Percentiles rank a stretch among this genome's conserved stretches.
These are phyloP conservation scores for Quercus tomentella DNA, from an alignment of 331 rosid genomes.

Conservation along the genomic window DNA sequence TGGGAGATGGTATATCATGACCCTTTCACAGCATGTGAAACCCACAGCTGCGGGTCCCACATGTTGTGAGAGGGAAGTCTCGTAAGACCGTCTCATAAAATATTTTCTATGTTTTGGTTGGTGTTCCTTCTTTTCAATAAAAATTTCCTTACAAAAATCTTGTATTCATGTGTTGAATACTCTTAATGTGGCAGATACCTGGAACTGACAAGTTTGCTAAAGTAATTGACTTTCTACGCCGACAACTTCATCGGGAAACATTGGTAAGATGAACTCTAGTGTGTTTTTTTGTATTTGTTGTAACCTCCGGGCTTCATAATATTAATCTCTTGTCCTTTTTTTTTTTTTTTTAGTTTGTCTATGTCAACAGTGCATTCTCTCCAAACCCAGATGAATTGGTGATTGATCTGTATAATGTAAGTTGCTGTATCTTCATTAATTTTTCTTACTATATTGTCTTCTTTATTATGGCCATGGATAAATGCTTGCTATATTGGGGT, in stretches of 20 bases:
- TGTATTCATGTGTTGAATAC: background rate
- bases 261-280: slow-evolving; percentile 46
- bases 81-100: no score
- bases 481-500: background rate
- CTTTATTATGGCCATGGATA: background rate
- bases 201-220: slow-evolving; percentile 86
- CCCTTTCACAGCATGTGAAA: no score
- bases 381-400: slow-evolving; percentile 83
- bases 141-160: background rate
- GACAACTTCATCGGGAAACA: slow-evolving; percentile 81
- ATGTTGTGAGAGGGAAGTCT: no score
- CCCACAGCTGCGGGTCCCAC: no score
- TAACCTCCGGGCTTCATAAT: background rate
- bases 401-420: slow-evolving; percentile 75
- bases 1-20: no score
- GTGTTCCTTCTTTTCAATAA: no score
- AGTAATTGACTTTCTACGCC: slow-evolving; percentile 80
- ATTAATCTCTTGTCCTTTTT: slow-evolving; percentile 4
- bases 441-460: background rate
- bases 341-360: slow-evolving; percentile 67
- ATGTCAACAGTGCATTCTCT: slow-evolving; percentile 83
- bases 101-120: no score
- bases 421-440: slow-evolving; percentile 15
- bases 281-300: background rate
- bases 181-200: slow-evolving; percentile 44